A percentile compares a stretch with the other conserved stretches of the same genome.
These are phyloP conservation scores for Pseudohyphozyma bogoriensis DNA, from an alignment of 768 basidiomycete species.

Conservation along the genomic window DNA sequence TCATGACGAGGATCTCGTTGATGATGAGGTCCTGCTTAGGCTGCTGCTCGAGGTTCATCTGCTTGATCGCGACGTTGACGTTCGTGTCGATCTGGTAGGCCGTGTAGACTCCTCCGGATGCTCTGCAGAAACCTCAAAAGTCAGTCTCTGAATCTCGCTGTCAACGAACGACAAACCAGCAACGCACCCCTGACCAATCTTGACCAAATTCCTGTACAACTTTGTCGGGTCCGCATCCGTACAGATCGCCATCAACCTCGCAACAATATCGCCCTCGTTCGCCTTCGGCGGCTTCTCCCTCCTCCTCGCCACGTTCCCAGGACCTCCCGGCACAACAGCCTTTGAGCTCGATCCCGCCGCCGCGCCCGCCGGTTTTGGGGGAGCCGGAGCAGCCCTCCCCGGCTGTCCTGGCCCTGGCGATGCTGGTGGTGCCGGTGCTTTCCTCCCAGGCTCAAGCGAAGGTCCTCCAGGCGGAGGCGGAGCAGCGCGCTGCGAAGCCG, in stretches of 20 bases:
- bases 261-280: constrained; percentile 74
- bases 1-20: constrained; percentile 99
- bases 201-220: constrained; percentile 81
- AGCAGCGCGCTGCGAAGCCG: constrained; percentile 71
- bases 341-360: no score
- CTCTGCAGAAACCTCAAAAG: constrained; percentile 44
- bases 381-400: no score
- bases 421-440: no score
- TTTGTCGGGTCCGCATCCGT: constrained; percentile 94
- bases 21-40: constrained; percentile 99
- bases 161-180: neutral
- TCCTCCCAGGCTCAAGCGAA: constrained; percentile 73
- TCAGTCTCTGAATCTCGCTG: constrained; percentile 9
- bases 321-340: no score
- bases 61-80: constrained; percentile 92
- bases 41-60: constrained; percentile 99
- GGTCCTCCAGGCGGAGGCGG: constrained; percentile 39
- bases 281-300: constrained; percentile 66
- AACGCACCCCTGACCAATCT: constrained; percentile 93
- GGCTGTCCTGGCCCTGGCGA: no score
- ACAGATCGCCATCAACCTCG: constrained; percentile 82
- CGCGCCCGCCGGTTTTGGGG: no score
- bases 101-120: constrained; percentile 95
- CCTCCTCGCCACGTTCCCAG: no score
- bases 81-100: constrained; percentile 96